Base-by-base conservation (phyloP, 2,329 filamentous ascomycete genomes). In the Aureobasidium vineae region DNA sequence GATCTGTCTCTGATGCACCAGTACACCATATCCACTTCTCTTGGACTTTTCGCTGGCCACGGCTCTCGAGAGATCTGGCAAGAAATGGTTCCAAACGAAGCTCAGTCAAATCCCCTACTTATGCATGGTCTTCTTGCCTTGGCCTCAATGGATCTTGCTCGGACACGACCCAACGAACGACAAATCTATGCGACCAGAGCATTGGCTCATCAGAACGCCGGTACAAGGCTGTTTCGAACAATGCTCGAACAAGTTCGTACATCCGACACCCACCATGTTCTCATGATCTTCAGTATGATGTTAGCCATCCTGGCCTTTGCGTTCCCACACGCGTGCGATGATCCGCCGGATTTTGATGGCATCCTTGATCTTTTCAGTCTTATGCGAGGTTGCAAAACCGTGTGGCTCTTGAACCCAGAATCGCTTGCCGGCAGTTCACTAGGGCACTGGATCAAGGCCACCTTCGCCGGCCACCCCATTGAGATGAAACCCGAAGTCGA, bases 1-100 rank as follows among this genome's bases (percentile, higher is more conserved):
- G 72, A 74, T 63, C 65, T 74, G 36, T 61, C 68, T 21, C 59
- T 73, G 23, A 72, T 73, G 72, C 71, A 74, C 56, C 70, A 71
- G 15, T 74, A 70, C 54, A 70, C 71, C 43, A 70, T 71, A n/a
- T 66, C 67, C 16, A 73, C 72, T 16, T 70, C 72, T 5, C 45
- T 69, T 2, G 65, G 65, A 21, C 47, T 73, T 6, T 70, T 71
- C 10, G 67, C 69, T 6, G 66, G 65, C 15, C 59, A 64, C 21
- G 67, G 69, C 31, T 69, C 70, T 6, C 68, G 65, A n/a, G 64
- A 69, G 10, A 60, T 66, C 28, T 66, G 64, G 64, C 64, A 66
- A 50, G 31, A 52, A 11, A 15, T 50, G 31, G 49, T 66, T 13
- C 64, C 64, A 3, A n/a, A 15, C 13, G 66, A 11, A 63, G 69